Evolutionary conservation across 345 rosid species (phyloP).

Genomic region (Brassica cretica): DNA sequence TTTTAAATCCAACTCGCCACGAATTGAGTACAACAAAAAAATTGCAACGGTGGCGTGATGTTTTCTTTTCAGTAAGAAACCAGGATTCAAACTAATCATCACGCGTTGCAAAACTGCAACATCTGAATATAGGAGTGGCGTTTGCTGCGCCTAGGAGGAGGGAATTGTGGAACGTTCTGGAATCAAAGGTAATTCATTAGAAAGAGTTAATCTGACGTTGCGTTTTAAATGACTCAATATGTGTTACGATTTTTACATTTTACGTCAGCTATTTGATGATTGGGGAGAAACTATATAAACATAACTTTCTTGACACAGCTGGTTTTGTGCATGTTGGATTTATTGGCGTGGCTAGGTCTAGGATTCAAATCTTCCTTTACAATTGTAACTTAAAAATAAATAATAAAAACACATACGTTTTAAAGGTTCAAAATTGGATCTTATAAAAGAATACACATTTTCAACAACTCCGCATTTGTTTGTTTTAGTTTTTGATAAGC

Average conservation of each 20-base stretch:
- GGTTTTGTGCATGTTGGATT: neutral
- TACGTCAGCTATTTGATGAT: neutral
- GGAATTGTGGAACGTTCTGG: constrained; percentile 20
- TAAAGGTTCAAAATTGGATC: neutral
- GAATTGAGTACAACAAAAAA: neutral
- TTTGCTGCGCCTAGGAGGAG: constrained; percentile 25
- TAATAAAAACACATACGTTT: neutral
- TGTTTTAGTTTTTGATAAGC: neutral
- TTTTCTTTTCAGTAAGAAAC: neutral
- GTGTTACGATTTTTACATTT: neutral
- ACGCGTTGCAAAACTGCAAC: constrained; percentile 1
- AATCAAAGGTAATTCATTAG: neutral
- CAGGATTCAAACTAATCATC: constrained; percentile 11
- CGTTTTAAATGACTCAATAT: neutral
- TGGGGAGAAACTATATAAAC: neutral
- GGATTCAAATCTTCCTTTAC: neutral
- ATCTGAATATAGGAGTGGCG: constrained; percentile 29
- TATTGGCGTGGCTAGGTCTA: neutral
- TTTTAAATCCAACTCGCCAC: neutral
- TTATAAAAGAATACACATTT: neutral
- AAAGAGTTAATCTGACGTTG: neutral
- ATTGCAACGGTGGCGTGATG: neutral
- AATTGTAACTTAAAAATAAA: neutral
- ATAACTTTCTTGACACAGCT: neutral
- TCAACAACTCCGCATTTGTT: neutral